Base-by-base conservation (phyloP, 2,329 filamentous ascomycete genomes). In the Myriangium duriaei region DNA sequence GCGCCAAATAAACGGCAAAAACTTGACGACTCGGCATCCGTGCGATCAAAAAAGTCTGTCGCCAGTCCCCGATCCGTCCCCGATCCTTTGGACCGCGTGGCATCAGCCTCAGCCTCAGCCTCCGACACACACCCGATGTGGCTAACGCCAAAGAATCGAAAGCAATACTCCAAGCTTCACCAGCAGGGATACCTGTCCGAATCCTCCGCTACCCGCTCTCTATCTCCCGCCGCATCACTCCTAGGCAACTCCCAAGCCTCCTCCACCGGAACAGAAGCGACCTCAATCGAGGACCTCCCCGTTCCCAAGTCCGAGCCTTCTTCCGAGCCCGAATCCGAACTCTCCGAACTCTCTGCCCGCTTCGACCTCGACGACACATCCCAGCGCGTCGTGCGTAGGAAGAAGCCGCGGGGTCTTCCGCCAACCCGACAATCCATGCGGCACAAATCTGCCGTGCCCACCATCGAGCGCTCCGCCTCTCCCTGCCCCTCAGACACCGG, bases 321-420 rank as follows among this genome's bases (percentile, higher is more conserved):
- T 11, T 14, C 37, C 19, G 32, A 34, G 30, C 4, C 29, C 15
- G 43, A 47, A 29, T 62, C 59, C 30, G 57, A 60, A 19, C 51
- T 62, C 39, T 59, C 57, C 47, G 58, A 61, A 17, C 52, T 63
- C 17, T 59, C 57, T 34, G 50, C 54, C 33, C 56, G 47, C 42
- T 47, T 50, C 41, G 58, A 59, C 40, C 50, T 63, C 46, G 58
- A 63, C 47, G 55, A 60, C 40, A 47, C 49, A 30, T 43, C 50
- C 16, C 54, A 56, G 36, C 44, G 52, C 41, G 51, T 62, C 19
- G 50, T 61, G 31, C 55, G 53, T 37, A 53, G 54, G 40, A 60
- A 60, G 38, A 34, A 32, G 19, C 42, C 21, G 26, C 35, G 34
- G n/a, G 26, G 28, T 11, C 41, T 35, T 12, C 35, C 41, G 12